Evolutionary conservation across 2,329 filamentous ascomycete genomes (phyloP).

Genomic region (Curvularia lunata): DNA sequence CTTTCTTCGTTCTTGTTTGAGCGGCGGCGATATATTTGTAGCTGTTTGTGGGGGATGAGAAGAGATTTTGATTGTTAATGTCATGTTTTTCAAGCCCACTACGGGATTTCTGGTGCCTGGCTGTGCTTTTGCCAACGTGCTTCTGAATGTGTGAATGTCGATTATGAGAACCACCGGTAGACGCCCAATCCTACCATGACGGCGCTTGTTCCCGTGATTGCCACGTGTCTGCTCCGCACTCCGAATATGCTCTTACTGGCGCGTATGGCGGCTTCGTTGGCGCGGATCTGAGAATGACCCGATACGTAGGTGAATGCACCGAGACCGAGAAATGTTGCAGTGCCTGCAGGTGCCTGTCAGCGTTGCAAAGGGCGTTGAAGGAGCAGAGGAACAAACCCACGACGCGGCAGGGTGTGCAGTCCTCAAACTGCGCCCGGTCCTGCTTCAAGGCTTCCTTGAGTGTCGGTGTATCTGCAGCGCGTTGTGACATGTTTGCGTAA

Average conservation of each 20-base stretch:
- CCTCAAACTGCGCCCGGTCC: conserved; percentile 53
- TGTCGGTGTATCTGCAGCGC: conserved; percentile 23
- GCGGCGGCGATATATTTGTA: conserved; percentile 23
- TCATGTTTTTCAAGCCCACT: neutral
- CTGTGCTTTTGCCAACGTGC: neutral
- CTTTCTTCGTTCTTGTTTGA: conserved; percentile 12
- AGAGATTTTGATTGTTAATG: conserved; percentile 1
- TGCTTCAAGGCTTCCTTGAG: conserved; percentile 41
- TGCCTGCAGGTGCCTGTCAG: conserved; percentile 41
- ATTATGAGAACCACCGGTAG: conserved; percentile 51
- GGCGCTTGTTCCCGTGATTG: conserved; percentile 50
- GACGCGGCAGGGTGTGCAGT: conserved; percentile 74
- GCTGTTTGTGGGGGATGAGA: conserved; percentile 6
- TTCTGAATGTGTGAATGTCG: neutral
- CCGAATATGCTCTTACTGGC: conserved; percentile 52
- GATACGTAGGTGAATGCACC: conserved; percentile 56
- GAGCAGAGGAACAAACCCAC: conserved; percentile 60
- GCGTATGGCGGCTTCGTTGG: conserved; percentile 51
- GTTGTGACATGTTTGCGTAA: conserved; percentile 2
- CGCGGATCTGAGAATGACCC: conserved; percentile 53
- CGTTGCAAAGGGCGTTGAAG: neutral
- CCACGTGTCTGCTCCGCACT: conserved; percentile 49
- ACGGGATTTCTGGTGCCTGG: neutral
- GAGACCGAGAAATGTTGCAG: conserved; percentile 54
- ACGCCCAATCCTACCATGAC: conserved; percentile 53